A percentile compares a stretch with the other conserved stretches of the same genome.
These are phyloP conservation scores for Pyronema domesticum DNA, from an alignment of 495 filamentous ascomycete species.

Conservation along the genomic window DNA sequence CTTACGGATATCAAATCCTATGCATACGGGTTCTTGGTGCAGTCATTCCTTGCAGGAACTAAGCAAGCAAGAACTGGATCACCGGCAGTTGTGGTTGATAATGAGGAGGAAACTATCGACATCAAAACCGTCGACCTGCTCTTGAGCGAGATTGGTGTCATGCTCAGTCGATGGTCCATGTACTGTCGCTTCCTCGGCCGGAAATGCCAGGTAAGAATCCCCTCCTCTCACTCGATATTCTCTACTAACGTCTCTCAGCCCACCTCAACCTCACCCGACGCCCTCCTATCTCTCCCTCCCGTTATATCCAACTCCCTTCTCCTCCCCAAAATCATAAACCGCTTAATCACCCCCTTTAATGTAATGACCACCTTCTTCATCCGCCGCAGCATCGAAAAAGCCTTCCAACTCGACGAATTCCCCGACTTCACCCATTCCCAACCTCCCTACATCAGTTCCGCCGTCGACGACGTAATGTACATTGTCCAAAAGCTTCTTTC, in stretches of 20 bases:
- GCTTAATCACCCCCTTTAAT: constrained; percentile 63
- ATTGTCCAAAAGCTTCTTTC: constrained; percentile 84
- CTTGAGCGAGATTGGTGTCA: constrained; percentile 67
- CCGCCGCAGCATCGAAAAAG: constrained; percentile 85
- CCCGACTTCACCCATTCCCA: constrained; percentile 33
- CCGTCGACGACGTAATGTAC: constrained; percentile 98
- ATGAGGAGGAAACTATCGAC: constrained; percentile 80
- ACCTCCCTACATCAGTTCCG: constrained; percentile 80
- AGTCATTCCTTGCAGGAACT: constrained; percentile 57
- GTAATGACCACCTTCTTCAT: constrained; percentile 87
- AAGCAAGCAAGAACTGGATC: constrained; percentile 12
- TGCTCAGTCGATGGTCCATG: constrained; percentile 85
- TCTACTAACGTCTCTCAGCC: neutral
- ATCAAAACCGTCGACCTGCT: constrained; percentile 87
- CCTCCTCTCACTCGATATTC: neutral
- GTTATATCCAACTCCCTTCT: constrained; percentile 61
- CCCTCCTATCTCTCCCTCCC: constrained; percentile 40
- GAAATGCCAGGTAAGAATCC: constrained; percentile 51
- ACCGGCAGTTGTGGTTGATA: constrained; percentile 28
- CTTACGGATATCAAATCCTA: constrained; percentile 92
- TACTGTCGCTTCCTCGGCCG: constrained; percentile 76
- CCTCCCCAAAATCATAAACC: constrained; percentile 51
- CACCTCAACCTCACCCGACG: constrained; percentile 8
- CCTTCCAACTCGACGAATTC: constrained; percentile 95
- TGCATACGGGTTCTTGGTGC: constrained; percentile 88